Evolutionary conservation across 2,329 filamentous ascomycete species (phyloP), one percentile per base, ranked within the genome.

Genomic region (Fusarium sp.): DNA sequence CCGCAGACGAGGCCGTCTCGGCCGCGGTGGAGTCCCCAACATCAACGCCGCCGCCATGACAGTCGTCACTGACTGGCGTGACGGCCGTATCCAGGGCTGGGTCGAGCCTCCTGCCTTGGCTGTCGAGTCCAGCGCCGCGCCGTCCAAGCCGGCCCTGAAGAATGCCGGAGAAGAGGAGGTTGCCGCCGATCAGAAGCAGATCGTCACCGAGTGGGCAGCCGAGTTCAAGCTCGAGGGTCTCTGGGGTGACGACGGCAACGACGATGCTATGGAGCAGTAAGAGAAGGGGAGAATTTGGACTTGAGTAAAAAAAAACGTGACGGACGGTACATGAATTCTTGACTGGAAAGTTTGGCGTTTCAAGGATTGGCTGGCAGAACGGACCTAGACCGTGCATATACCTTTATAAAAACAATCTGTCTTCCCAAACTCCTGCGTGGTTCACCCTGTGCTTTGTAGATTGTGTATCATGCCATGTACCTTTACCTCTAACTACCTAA

Each of bases 151-250:
- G n/a, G 78, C 76, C 12, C 76, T 84, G 72, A 82, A 80, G 78
- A 81, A 81, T 51, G 81, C 79, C 10, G 82, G 83, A 59, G 83
- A 86, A 69, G 83, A 86, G 62, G 84, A 85, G 60, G 81, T 85
- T 62, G 81, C 86, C 75, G 86, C 89, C 71, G 90, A 94, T 74
- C 91, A 97, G 82, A 95, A 97, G 86, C 85, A 94, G 83, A 94
- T 98, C 81, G 95, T 98, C 64, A 93, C 92, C 12, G 92, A 97
- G 81, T 97, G 96, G 95, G 94, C 95, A 9, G 91, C 94, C 78
- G 96, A 98, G 83, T 98, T 99, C 84, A 95, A 96, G 85, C 88
- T 99, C 10, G 96, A 98, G 71, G 96, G 94, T 2, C 84, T 99
- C 16, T 98, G 94, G 93, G 95, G 94, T 12, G 92, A 94, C 80